Conservation (phyloP, 257 asterid species). For the Solanum clarkiae region DNA sequence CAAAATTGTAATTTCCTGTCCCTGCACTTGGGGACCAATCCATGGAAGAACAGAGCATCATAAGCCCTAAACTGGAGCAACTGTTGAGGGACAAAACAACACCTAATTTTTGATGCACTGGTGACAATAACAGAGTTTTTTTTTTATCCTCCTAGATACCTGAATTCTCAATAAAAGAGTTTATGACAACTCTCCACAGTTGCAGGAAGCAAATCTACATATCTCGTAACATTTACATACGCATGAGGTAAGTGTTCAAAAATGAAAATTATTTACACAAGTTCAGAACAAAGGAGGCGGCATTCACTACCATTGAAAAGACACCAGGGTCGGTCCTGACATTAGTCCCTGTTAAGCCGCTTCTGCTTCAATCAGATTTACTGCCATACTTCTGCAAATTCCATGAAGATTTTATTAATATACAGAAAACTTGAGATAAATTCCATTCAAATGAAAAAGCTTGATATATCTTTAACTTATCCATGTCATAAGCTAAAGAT, state of each 20-base stretch:
- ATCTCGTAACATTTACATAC: background rate
- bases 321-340: background rate
- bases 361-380: conserved; percentile 19
- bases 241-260: background rate
- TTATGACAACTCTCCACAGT: background rate
- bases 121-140: background rate
- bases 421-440: background rate
- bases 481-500: background rate
- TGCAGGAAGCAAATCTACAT: background rate
- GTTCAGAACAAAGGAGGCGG: background rate
- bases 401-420: background rate
- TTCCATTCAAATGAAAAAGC: background rate
- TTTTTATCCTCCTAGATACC: background rate
- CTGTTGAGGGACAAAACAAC: background rate
- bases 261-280: background rate
- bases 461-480: background rate
- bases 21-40: background rate
- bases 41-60: background rate
- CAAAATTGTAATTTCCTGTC: background rate
- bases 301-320: background rate
- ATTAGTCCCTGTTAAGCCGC: conserved; percentile 11
- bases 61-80: background rate
- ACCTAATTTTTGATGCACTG: background rate
- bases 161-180: background rate
- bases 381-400: conserved; percentile 29